Evolutionary conservation across 116 monocot genomes (phyloP).

Genomic region (Iris pallida): DNA sequence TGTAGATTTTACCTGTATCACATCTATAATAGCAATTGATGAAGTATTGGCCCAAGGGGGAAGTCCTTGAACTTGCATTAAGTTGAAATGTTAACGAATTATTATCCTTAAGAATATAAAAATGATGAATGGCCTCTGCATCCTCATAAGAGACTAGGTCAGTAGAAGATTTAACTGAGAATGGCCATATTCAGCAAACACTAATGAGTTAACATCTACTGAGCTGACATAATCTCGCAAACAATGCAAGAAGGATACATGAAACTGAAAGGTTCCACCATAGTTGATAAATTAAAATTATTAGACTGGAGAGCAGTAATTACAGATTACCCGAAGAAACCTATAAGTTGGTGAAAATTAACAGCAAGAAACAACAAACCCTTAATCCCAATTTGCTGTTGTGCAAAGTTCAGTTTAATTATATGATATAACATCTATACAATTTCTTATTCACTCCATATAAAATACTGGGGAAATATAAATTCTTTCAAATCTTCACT

Average conservation of each 20-base stretch:
- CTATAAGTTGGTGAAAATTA: too few relatives aligned
- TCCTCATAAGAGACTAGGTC: conserved; percentile 19
- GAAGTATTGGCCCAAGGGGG: conserved; percentile 75
- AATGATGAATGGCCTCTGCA: conserved; percentile 29
- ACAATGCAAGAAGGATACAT: conserved; percentile 7
- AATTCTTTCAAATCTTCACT: too few relatives aligned
- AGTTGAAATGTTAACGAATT: conserved; percentile 50
- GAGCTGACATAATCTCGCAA: conserved; percentile 15
- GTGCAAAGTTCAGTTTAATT: too few relatives aligned
- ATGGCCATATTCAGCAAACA: background rate
- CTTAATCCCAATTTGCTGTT: too few relatives aligned
- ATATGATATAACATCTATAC: too few relatives aligned
- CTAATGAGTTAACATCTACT: background rate
- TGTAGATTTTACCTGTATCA: conserved; percentile 57
- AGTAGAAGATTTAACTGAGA: conserved; percentile 6
- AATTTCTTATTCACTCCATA: too few relatives aligned
- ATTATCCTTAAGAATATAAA: conserved; percentile 36
- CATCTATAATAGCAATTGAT: conserved; percentile 72
- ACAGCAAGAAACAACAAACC: too few relatives aligned
- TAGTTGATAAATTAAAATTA: too few relatives aligned
- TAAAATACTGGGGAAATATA: too few relatives aligned
- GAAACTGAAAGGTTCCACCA: too few relatives aligned
- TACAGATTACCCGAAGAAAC: too few relatives aligned
- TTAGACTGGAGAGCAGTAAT: too few relatives aligned
- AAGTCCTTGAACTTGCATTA: conserved; percentile 77